Evolutionary conservation across 1,284 basidiomycete species (phyloP).

Genomic region (Tylopilus sp.): DNA sequence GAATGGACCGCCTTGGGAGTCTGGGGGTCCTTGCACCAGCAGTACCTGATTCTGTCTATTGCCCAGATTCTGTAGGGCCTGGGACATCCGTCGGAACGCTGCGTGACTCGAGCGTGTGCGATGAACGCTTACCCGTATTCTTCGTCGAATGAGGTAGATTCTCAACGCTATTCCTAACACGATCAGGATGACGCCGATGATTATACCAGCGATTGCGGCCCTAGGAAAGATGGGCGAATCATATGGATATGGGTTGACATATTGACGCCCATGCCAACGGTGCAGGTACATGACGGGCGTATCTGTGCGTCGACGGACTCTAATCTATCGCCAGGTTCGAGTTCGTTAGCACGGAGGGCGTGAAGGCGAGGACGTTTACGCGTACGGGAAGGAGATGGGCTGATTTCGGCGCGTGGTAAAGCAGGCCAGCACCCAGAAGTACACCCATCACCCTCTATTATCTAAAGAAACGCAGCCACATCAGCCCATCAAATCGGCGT

Average conservation of each 20-base stretch:
- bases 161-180: neutral
- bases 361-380: neutral
- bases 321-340: neutral
- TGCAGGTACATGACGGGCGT: neutral
- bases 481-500: no score
- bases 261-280: neutral
- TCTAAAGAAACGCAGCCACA: no score
- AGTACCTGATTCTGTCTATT: no score
- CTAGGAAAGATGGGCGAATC: neutral
- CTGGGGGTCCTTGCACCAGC: neutral
- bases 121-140: neutral
- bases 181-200: neutral
- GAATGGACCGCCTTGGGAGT: neutral
- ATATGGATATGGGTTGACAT: neutral
- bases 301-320: neutral
- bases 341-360: neutral
- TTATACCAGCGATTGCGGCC: neutral
- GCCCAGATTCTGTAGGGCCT: no score
- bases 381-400: neutral
- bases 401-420: neutral
- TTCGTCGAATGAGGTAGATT: neutral
- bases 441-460: no score
- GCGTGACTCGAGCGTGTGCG: neutral
- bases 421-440: neutral
- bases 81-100: neutral